Base-by-base conservation (phyloP, 2,329 filamentous ascomycete species). In the Penicillium verrucosum region DNA sequence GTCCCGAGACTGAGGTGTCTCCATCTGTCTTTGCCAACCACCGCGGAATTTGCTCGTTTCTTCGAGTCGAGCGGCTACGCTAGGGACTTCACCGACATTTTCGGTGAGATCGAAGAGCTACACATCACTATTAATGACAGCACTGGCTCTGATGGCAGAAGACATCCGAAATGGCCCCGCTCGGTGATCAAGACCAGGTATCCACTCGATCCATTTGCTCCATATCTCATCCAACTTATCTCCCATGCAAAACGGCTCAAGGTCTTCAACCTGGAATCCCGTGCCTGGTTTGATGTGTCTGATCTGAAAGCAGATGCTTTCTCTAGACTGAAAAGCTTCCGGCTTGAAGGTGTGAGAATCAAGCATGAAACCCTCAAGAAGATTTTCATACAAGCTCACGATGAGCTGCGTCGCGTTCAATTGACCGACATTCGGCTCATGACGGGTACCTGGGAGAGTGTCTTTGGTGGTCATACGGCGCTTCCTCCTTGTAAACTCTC, bases 21-120 rank as follows among this genome's bases (percentile, higher is more conserved):
- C 3, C 29, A 51, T 27, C 2, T 51, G 4, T 27, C 40, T 9
- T 1, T 51, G 38, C 49, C 49, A 11, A 43, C 41, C 16, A 44
- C 49, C 8, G 40, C 40, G 1, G 49, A 51, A 32, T 51, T 51
- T 23, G 29, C 18, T 14, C 49, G 49, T 44, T 51, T 51, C 49
- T 51, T 51, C 7, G 5, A 27, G 14, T 18, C 18, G 10, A 18
- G 37, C 8, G 16, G 40, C 10, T 45, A 44, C 11, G 16, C 49
- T 7, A 34, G 6, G 7, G 2, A 21, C 16, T 44, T 51, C 11
- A 9, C 8, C 12, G 5, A 21, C 1, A 12, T 51, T 27, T 32
- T 43, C 12, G 27, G 10, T 3, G 9, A 27, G 11, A 11, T 51
- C 21, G 14, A 36, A 21, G 49, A 51, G 11, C 16, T 51, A 18